phyloP scores from a whole-genome alignment of 2,329 filamentous ascomycete species.

The Fusarium tanahbumbuense region DNA sequence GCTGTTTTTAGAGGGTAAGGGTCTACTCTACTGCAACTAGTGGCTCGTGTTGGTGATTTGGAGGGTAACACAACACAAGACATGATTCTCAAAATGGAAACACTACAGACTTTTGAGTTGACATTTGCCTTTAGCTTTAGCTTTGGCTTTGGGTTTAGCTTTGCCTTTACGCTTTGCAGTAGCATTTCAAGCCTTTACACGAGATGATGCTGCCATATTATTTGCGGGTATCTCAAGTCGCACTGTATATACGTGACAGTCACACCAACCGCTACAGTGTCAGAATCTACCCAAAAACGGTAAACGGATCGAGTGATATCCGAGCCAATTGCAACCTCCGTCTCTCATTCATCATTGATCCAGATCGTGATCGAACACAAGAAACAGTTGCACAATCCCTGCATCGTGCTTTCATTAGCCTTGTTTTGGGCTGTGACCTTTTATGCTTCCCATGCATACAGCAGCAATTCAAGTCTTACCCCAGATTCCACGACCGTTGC shows the following conservation, averaged over 20 bases:
- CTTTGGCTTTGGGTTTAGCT: neutral
- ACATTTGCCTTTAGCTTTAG: neutral
- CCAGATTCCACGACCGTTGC: constrained; percentile 33
- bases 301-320: constrained; percentile 26
- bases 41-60: constrained; percentile 28
- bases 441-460: neutral
- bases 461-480: constrained; percentile 20
- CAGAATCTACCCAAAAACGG: neutral
- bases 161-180: constrained; percentile 5
- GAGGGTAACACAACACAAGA: constrained; percentile 1
- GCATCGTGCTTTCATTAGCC: constrained; percentile 19
- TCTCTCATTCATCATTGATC: constrained; percentile 23
- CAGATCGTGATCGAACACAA: constrained; percentile 34
- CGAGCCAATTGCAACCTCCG: constrained; percentile 30
- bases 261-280: constrained; percentile 20
- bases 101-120: constrained; percentile 17
- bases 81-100: constrained; percentile 31
- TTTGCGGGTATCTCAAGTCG: neutral
- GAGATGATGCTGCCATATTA: neutral
- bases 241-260: constrained; percentile 20
- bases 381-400: constrained; percentile 32
- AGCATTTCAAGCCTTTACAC: neutral
- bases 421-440: constrained; percentile 15
- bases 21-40: neutral
- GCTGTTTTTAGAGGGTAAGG: neutral